Base-by-base conservation (phyloP, 352 stramenopile genomes). In the Aphanomyces invadans region DNA sequence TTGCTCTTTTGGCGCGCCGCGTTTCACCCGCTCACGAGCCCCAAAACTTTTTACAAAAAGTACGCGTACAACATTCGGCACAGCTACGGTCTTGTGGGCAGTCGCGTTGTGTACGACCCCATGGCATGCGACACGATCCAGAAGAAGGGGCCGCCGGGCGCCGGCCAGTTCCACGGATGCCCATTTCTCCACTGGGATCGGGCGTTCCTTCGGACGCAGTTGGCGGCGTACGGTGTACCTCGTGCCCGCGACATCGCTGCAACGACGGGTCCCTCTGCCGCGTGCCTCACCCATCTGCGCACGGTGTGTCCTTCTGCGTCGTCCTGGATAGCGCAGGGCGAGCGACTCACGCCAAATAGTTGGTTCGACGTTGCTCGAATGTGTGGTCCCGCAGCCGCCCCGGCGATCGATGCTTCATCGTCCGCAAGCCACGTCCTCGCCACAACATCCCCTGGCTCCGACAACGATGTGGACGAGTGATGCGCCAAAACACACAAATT, bases 41-140 rank as follows among this genome's bases (percentile, higher is more conserved):
- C 75, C 0, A 73, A 69, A n/a, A 83, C 74, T 56, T 95, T 95
- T 69, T 83, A 95, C 38, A 84, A 82, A 31, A 78, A 92, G 65
- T 92, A 94, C 62, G 76, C 83, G 4, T 95, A 95, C 61, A 78
- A 90, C 69, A 93, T 96, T 59, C 86, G 86, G 15, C 86, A 96
- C 70, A 89, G 77, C 70, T 95, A 95, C 60, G 87, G 87, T 0
- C 74, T 92, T 1, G 86, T 91, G 78, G 86, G 86, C 0, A 80
- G 77, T 15, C 75, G 83, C 10, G 87, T 81, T 61, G 77, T 91
- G 54, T 95, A 92, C 66, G 49, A 71, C 19, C 82, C 83, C 21
- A 60, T 83, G 9, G 64, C 77, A 42, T 95, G 86, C 54, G 44
- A 73, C 29, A 70, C 84, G 33, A 88, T 95, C 42, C 80, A 87